Evolutionary conservation across 2,329 filamentous ascomycete genomes (phyloP).

Genomic region (Trichoderma atroviride): DNA sequence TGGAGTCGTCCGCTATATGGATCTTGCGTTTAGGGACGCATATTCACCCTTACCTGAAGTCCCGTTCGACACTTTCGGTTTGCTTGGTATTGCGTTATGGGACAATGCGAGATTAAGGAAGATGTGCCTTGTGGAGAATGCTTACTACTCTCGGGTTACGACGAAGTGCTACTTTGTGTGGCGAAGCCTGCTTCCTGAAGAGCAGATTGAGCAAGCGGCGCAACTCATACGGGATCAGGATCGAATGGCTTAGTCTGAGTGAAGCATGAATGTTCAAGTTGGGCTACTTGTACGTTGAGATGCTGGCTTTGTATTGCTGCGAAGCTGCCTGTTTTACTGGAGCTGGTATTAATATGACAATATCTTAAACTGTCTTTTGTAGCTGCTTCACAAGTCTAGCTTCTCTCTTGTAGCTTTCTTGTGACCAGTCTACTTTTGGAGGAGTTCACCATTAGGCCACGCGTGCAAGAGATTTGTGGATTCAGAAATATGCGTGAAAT

Average conservation of each 20-base stretch:
- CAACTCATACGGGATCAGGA: neutral
- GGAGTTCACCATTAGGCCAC: neutral
- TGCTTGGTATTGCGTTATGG: neutral
- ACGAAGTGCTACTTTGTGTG: neutral
- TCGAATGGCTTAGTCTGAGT: neutral
- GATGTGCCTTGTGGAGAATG: neutral
- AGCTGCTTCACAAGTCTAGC: neutral
- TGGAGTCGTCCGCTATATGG: neutral
- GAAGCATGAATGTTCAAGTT: neutral
- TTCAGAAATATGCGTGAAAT: neutral
- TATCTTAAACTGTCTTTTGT: conserved; percentile 6
- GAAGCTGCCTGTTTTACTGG: conserved; percentile 25
- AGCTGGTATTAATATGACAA: neutral
- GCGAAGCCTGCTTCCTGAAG: neutral
- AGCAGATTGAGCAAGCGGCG: neutral
- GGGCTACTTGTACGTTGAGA: conserved; percentile 26
- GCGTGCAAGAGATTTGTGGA: neutral
- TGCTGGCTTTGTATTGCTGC: conserved; percentile 27
- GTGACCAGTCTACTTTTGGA: neutral
- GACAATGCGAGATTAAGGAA: neutral
- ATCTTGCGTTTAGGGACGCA: neutral
- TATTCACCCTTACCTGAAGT: neutral
- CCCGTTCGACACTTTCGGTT: neutral
- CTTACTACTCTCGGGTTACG: neutral
- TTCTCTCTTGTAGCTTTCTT: neutral